phyloP scores from a whole-genome alignment of 345 rosid genomes.

The Garcia nutans region DNA sequence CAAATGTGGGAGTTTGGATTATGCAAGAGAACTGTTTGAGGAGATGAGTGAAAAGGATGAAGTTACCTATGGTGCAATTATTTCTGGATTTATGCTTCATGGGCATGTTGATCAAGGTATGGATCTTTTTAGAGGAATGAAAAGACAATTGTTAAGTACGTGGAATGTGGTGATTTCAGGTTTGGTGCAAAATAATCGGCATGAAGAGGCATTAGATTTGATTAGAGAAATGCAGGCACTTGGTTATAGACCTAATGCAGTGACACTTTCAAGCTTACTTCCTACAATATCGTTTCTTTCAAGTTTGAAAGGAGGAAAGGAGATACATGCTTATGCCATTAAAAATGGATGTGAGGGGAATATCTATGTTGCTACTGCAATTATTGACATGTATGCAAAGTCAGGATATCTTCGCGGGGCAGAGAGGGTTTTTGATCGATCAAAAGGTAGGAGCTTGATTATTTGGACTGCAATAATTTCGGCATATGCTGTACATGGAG shows the following conservation, averaged over 20 bases:
- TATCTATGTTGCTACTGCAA: conserved; percentile 65
- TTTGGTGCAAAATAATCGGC: conserved; percentile 62
- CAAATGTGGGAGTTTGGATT: conserved; percentile 76
- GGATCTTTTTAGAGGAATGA: conserved; percentile 50
- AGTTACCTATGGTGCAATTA: conserved; percentile 58
- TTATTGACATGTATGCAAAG: conserved; percentile 71
- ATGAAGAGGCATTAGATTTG: conserved; percentile 44
- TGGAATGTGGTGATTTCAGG: conserved; percentile 90
- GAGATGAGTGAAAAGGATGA: conserved; percentile 68
- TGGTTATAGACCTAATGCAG: conserved; percentile 56
- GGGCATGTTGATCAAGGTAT: conserved; percentile 63
- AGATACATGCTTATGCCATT: conserved; percentile 63
- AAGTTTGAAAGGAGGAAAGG: conserved; percentile 70
- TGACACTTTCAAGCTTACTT: conserved; percentile 69
- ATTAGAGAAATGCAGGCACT: conserved; percentile 56
- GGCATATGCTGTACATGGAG: conserved; percentile 74
- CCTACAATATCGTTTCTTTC: conserved; percentile 54
- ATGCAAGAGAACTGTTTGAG: conserved; percentile 64
- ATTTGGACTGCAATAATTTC: conserved; percentile 86
- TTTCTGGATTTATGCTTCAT: conserved; percentile 69
- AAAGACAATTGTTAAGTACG: conserved; percentile 45
- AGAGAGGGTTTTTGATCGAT: conserved; percentile 51
- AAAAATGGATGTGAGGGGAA: conserved; percentile 48
- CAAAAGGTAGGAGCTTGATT: conserved; percentile 57
- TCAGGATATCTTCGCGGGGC: conserved; percentile 64